Base-by-base conservation (phyloP, 768 basidiomycete genomes). In the Symmetrospora coprosmae region DNA sequence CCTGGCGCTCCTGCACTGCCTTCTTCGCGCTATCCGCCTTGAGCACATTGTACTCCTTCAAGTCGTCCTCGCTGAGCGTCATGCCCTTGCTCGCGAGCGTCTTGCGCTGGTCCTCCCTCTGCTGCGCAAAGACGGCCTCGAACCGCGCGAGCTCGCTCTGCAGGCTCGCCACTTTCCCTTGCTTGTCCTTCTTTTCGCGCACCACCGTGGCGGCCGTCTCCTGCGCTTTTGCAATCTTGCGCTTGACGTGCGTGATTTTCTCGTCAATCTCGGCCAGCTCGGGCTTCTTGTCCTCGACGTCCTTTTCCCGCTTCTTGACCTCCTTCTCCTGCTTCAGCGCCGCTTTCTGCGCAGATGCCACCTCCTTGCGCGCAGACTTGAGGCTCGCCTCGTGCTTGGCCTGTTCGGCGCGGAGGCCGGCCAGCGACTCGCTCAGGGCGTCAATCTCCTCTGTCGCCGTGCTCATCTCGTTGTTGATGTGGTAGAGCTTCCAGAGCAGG, bases 251-350 rank as follows among this genome's bases (percentile, higher is more conserved):
- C 9, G 81, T 79, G 59, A 96, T 88, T 69, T 91, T 87, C 4
- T 87, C 85, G 59, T 92, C 87, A 27, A 85, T 76, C 0, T 83
- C 78, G 27, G 88, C 81, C 1, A 97, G 77, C 46, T 86, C 85
- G 2, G 94, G 91, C 73, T 80, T 81, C 89, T 86, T 87, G 16
- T 78, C 81, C 61, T 96, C 92, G 8, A 91, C 72, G 0, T 81
- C 76, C 72, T 91, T 96, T 73, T 96, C 91, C 0, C 84, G 84
- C 71, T 84, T 86, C 75, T 94, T 94, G 60, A 92, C 82, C 43
- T 74, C 79, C 73, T 83, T 84, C 73, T 99, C 90, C 65, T 84
- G 82, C 73, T 85, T 85, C 75, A 83, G 80, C 0, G 89, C 83
- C 4, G 76, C 74, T 8, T 82, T 79, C 17, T 86, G 78, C 6